These are phyloP conservation scores for Chlorella ohadii DNA, from an alignment of 139 green algal genomes.

Conservation along the genomic window DNA sequence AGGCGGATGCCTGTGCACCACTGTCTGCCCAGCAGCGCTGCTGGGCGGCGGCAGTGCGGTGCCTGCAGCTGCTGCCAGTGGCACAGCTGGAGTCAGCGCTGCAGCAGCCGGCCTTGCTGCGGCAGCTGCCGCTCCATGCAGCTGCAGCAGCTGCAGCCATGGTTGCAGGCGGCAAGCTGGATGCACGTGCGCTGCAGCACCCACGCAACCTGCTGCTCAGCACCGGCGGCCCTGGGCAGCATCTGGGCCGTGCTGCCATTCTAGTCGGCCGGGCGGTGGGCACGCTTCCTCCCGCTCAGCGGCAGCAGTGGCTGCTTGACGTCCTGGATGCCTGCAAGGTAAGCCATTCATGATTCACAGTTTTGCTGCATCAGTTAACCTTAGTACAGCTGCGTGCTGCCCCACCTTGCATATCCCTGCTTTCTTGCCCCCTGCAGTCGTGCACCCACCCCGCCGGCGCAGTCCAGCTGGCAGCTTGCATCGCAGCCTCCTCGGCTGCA, in stretches of 20 bases:
- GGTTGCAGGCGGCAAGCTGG: not conserved
- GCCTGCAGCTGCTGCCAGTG: not conserved
- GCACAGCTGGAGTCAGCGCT: not conserved
- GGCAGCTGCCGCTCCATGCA: not conserved
- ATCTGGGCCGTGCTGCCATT: not conserved
- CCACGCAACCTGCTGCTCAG: conserved; percentile 1
- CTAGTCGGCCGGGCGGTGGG: not conserved
- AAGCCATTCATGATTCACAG: no score
- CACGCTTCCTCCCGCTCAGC: not conserved
- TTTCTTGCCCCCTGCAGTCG: not conserved
- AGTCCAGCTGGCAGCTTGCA: conserved; percentile 14
- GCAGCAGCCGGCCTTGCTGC: not conserved
- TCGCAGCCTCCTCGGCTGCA: not conserved
- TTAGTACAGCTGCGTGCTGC: no score
- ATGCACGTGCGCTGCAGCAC: not conserved
- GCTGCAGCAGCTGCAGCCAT: not conserved
- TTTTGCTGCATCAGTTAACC: no score
- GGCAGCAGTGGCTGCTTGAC: conserved; percentile 14
- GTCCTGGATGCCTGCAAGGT: conserved; percentile 6
- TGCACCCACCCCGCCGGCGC: not conserved
- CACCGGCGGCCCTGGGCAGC: not conserved
- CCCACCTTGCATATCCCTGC: no score
- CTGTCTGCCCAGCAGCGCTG: not conserved
- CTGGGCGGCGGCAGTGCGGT: not conserved
- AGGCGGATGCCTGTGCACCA: no score